Conservation (phyloP, 345 rosid genomes). For the Trapa incisa region DNA sequence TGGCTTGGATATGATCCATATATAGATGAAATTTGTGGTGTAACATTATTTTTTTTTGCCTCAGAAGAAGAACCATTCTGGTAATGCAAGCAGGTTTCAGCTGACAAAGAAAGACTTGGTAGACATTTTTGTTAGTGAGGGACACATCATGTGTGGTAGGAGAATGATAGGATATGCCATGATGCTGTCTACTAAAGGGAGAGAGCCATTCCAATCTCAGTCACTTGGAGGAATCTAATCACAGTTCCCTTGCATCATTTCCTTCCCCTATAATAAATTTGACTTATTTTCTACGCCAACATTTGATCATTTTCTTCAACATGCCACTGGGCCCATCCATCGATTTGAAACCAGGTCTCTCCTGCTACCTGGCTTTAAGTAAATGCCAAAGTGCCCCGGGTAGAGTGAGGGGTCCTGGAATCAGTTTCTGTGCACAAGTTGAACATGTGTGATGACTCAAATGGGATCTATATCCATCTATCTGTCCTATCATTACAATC, state of each 20-base stretch:
- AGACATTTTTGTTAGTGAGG: background rate
- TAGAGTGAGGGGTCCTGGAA: background rate
- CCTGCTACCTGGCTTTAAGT: background rate
- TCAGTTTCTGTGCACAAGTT: background rate
- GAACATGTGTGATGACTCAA: background rate
- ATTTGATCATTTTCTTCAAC: background rate
- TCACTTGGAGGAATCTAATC: conserved; percentile 1
- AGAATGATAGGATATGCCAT: conserved; percentile 9
- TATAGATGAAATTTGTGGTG: background rate
- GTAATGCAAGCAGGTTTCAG: too few relatives aligned
- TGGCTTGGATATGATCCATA: background rate
- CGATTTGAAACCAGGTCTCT: background rate
- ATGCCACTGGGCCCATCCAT: background rate
- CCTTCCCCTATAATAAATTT: background rate
- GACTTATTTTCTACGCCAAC: background rate
- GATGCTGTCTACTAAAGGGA: conserved; percentile 13
- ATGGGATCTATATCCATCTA: background rate
- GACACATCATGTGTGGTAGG: background rate
- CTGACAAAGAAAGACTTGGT: too few relatives aligned
- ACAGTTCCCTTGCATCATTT: background rate
- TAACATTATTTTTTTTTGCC: background rate
- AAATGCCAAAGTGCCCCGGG: background rate
- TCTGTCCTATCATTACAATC: conserved; percentile 4
- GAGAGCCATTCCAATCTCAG: conserved; percentile 9
- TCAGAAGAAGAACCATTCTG: background rate